Evolutionary conservation across 2,329 filamentous ascomycete genomes (phyloP), one percentile per base, ranked within the genome.

Genomic region (Pestalotiopsis sp.): DNA sequence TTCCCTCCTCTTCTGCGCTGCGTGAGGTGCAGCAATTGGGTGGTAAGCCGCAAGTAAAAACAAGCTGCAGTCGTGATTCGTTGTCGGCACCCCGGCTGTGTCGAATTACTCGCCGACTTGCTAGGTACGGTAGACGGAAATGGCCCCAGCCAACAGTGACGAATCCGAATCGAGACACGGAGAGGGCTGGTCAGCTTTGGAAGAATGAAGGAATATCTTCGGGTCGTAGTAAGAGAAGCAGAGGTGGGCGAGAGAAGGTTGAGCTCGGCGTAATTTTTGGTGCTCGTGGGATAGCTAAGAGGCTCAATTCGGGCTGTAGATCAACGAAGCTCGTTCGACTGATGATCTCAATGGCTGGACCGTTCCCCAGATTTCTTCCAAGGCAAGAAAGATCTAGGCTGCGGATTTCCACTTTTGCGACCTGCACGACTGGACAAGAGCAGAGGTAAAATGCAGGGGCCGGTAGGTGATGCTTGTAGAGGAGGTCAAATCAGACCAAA

Each of bases 261-360:
- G 45, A 52, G 20, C 17, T 52, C 17, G 17, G 17, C 17, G 45
- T n/a, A 45, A 52, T 3, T 52, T 52, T 52, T 17, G 45, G 17
- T 52, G 7, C 17, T n/a, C 17, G 45, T 52, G 20, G 45, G 20
- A 52, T 17, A 17, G 23, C 17, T n/a, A 52, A 52, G 45, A 52
- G 45, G 45, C 45, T 52, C 45, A 52, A 52, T 52, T n/a, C 60
- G 27, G 60, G 27, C n/a, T 36, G 60, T 52, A 45, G 41, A 65
- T 38, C 49, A 56, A 49, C 61, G 12, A 45, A 45, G 49, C 45
- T 52, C 63, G 63, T 56, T 13, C 36, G 45, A 57, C 23, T 57
- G 63, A 65, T 65, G 63, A 65, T 65, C 36, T 65, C 63, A 65
- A 65, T 65, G 63, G 63, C 63, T 65, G 63, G 49, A 14, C 63